Evolutionary conservation across 257 asterid species (phyloP).

Genomic region (Fraxinus excelsior): DNA sequence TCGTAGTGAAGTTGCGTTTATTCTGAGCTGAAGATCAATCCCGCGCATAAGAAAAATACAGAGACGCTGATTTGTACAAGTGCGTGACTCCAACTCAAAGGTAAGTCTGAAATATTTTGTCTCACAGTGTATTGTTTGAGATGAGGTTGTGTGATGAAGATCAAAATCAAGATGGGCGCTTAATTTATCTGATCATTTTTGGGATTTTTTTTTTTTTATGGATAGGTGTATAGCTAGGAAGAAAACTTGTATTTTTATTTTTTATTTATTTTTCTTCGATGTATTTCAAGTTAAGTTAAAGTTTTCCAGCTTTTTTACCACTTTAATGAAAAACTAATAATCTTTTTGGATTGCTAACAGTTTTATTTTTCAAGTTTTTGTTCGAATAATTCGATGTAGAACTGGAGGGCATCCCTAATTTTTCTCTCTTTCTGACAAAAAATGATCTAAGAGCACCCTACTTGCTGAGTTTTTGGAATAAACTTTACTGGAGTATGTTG

Average conservation of each 20-base stretch:
- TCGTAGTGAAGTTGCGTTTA: constrained; percentile 16
- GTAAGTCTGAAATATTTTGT: too few relatives aligned
- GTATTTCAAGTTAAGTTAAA: too few relatives aligned
- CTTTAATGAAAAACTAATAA: too few relatives aligned
- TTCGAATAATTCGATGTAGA: too few relatives aligned
- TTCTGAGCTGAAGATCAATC: constrained; percentile 19
- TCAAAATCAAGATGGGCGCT: constrained; percentile 23
- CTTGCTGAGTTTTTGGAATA: constrained; percentile 2
- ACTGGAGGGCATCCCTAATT: not conserved
- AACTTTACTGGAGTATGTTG: constrained; percentile 13
- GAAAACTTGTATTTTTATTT: too few relatives aligned
- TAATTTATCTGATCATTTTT: not conserved
- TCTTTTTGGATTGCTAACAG: too few relatives aligned
- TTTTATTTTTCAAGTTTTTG: too few relatives aligned
- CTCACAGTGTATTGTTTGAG: constrained; percentile 8
- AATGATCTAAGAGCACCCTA: not conserved
- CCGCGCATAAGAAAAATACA: constrained; percentile 3
- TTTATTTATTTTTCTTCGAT: too few relatives aligned
- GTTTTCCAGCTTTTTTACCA: too few relatives aligned
- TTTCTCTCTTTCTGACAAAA: not conserved
- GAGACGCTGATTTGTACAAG: constrained; percentile 1
- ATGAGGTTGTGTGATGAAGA: constrained; percentile 21
- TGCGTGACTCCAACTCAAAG: constrained; percentile 16
- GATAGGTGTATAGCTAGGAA: too few relatives aligned
- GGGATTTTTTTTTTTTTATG: not conserved